A percentile compares a stretch with the other conserved stretches of the same genome.
These are phyloP conservation scores for Hymenoscyphus infarciens DNA, from an alignment of 2,329 filamentous ascomycete species.

Conservation along the genomic window DNA sequence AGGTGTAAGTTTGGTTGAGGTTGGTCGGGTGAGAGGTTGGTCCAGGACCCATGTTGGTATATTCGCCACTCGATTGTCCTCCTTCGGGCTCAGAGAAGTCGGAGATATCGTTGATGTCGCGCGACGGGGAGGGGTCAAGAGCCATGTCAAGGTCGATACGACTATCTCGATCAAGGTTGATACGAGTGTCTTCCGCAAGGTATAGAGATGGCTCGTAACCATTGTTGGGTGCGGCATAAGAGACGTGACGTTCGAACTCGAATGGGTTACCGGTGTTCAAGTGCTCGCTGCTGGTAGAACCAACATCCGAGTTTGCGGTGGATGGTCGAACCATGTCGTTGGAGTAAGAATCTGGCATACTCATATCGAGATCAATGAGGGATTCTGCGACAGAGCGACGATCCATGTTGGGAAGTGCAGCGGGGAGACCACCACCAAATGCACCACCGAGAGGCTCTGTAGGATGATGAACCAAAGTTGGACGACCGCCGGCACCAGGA, in stretches of 20 bases:
- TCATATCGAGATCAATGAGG: constrained; percentile 54
- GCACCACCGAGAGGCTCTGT: constrained; percentile 45
- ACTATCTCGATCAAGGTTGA: constrained; percentile 41
- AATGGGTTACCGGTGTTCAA: constrained; percentile 55
- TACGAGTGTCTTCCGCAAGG: constrained; percentile 45
- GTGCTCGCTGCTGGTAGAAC: constrained; percentile 53
- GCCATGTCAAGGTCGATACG: constrained; percentile 31
- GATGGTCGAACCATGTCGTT: constrained; percentile 27
- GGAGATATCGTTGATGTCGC: constrained; percentile 30
- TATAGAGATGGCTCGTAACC: constrained; percentile 45
- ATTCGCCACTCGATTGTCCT: constrained; percentile 18
- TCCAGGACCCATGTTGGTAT: constrained; percentile 10
- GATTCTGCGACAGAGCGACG: constrained; percentile 31
- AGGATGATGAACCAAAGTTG: constrained; percentile 47
- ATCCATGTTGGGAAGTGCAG: constrained; percentile 16
- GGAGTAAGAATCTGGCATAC: constrained; percentile 43
- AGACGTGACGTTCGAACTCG: constrained; percentile 60
- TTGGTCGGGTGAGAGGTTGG: constrained; percentile 23
- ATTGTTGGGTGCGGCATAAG: constrained; percentile 44
- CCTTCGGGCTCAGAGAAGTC: constrained; percentile 33
- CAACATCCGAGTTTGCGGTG: constrained; percentile 32
- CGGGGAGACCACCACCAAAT: constrained; percentile 24
- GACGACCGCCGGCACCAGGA: constrained; percentile 39
- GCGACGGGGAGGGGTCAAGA: constrained; percentile 10
- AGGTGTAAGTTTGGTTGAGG: constrained; percentile 18